Conservation (phyloP, 495 filamentous ascomycete species). For the Niebla homalea region DNA sequence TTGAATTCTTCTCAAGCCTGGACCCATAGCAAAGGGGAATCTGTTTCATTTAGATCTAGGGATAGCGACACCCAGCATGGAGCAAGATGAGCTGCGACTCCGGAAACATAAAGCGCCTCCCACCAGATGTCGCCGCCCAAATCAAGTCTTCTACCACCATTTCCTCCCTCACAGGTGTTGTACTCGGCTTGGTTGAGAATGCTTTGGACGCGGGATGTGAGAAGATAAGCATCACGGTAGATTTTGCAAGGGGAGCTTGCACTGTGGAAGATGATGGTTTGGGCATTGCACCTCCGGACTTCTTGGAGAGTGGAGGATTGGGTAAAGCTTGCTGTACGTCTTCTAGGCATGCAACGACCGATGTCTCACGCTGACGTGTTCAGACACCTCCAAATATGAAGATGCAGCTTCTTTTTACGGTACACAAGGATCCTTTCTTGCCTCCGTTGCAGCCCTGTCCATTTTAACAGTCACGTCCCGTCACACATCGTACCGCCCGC, state of each 20-base stretch:
- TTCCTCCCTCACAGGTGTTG: conserved; percentile 57
- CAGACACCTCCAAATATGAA: conserved; percentile 70
- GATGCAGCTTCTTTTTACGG: conserved; percentile 42
- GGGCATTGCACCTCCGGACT: conserved; percentile 64
- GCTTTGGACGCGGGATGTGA: conserved; percentile 68
- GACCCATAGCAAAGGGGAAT: no score
- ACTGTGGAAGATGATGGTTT: conserved; percentile 77
- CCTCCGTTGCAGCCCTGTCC: conserved; percentile 64
- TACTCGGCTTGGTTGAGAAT: conserved; percentile 70
- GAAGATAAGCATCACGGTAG: conserved; percentile 56
- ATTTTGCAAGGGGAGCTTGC: conserved; percentile 67
- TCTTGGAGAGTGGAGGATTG: conserved; percentile 54
- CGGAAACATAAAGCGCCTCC: conserved; percentile 51
- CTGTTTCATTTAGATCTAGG: no score
- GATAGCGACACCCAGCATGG: neutral
- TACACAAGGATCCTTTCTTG: conserved; percentile 58
- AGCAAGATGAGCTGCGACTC: neutral
- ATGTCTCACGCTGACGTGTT: neutral
- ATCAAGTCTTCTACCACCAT: conserved; percentile 77
- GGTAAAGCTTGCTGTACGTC: conserved; percentile 60
- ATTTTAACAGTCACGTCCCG: conserved; percentile 69
- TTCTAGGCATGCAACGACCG: neutral
- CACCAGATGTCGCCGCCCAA: conserved; percentile 64
- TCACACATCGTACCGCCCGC: conserved; percentile 45
- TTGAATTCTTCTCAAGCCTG: no score